These are phyloP conservation scores for Smithsoniella earleae DNA, from an alignment of 163 green algal genomes.

Conservation along the genomic window DNA sequence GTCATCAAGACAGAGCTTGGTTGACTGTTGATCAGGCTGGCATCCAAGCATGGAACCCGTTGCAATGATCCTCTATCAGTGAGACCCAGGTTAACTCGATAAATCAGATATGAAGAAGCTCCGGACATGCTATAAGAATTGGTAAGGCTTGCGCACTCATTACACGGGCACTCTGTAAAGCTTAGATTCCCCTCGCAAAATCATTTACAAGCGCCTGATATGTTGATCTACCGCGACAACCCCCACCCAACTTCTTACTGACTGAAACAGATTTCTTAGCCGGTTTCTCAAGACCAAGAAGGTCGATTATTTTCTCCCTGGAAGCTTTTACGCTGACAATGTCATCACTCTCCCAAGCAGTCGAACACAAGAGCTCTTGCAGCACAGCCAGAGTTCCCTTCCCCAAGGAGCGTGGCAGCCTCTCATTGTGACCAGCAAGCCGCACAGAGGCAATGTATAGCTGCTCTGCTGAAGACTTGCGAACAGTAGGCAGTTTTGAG, in stretches of 20 bases:
- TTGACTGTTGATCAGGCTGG: no score
- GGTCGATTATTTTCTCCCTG: neutral
- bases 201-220: neutral
- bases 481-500: slow-evolving; percentile 4
- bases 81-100: no score
- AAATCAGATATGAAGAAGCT: no score
- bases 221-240: neutral
- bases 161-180: no score
- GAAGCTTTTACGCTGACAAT: neutral
- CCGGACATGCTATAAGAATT: no score
- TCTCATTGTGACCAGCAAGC: neutral
- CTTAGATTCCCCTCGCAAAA: slow-evolving; percentile 12
- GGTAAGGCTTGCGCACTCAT: no score
- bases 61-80: no score
- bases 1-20: no score
- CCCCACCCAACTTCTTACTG: neutral
- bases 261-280: no score
- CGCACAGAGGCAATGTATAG: neutral
- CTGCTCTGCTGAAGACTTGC: neutral
- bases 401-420: neutral
- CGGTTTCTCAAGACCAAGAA: neutral
- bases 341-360: neutral
- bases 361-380: neutral
- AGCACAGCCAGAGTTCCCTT: neutral
- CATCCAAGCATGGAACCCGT: no score